Evolutionary conservation across 2,329 filamentous ascomycete genomes (phyloP), one percentile per base, ranked within the genome.

Genomic region (Hypoxylon sp.): DNA sequence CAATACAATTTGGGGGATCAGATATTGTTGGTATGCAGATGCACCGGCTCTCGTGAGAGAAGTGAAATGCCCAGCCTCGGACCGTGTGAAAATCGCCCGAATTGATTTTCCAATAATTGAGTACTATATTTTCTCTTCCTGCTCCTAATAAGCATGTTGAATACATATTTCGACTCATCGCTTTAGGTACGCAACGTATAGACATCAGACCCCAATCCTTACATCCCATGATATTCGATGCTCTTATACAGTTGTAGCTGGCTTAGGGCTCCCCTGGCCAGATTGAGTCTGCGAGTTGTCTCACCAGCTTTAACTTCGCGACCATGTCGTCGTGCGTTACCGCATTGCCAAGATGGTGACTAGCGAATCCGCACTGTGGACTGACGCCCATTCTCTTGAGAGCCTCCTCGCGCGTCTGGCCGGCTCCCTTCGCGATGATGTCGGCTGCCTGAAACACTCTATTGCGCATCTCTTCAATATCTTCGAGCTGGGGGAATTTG

Each of bases 291-390:
- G 92, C 91, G 71, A 94, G 88, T 69, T 88, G 82, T 70, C 91
- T 86, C 19, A 94, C 90, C 52, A 94, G 80, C 75, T 87, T 83
- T 75, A 94, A 80, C 82, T 94, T 94, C 76, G 86, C 88, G 78
- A 88, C 86, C 90, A 93, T 91, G 70, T 92, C 91, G 45, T 92
- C 86, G 69, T 87, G 84, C 25, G 85, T 87, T 63, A 94, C 83
- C 23, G 88, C 84, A 76, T 94, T 93, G 0, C 91, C 92, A 73
- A 88, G 88, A 69, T 90, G 88, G 76, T 94, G 91, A 53, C 89
- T 92, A 25, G 91, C 92, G 78, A 92, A 92, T 2, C 90, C 90
- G 76, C 90, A 92, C 80, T 93, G 91, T 0, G 91, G 90, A 75
- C 88, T 91, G n/a, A 93, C 86, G 46, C 86, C 84, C 46, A 94